Evolutionary conservation across 1,139 yeast genomes (phyloP).

Genomic region (Chernovozyma aurita): DNA sequence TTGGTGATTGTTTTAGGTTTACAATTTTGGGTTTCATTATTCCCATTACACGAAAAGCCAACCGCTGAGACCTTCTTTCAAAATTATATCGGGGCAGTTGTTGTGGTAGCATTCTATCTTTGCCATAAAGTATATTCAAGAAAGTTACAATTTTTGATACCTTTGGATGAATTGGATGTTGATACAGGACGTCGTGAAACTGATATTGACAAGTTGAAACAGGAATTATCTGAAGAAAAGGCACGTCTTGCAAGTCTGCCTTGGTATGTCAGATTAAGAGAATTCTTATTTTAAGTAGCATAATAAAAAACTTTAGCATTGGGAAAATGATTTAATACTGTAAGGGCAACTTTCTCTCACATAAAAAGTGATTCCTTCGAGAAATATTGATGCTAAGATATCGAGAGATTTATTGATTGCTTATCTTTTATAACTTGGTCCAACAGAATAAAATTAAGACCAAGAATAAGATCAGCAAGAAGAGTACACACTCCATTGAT

Average conservation of each 20-base stretch:
- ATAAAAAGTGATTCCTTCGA: too few relatives aligned
- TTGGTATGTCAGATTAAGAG: conserved; percentile 18
- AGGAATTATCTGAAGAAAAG: conserved; percentile 33
- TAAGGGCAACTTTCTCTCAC: too few relatives aligned
- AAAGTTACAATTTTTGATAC: conserved; percentile 23
- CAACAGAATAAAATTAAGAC: conserved; percentile 32
- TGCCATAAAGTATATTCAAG: conserved; percentile 34
- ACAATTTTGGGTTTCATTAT: conserved; percentile 42
- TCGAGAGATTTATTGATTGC: conserved; percentile 14
- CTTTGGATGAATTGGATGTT: conserved; percentile 30
- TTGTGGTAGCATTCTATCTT: conserved; percentile 26
- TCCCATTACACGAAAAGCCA: conserved; percentile 31
- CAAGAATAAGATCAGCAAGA: conserved; percentile 42
- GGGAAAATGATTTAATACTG: too few relatives aligned
- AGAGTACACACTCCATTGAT: conserved; percentile 57
- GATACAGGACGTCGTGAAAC: conserved; percentile 37
- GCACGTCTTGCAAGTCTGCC: conserved; percentile 22
- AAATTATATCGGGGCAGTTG: conserved; percentile 32
- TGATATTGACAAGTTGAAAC: conserved; percentile 34
- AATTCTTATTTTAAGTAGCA: conserved; percentile 21
- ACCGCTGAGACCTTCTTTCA: conserved; percentile 27
- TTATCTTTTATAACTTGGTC: conserved; percentile 31
- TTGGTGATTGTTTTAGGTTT: conserved; percentile 29
- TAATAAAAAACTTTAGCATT: too few relatives aligned
- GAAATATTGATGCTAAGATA: too few relatives aligned